These are phyloP conservation scores for Vigna radiata DNA, from an alignment of 306 rosid species.

Conservation along the genomic window DNA sequence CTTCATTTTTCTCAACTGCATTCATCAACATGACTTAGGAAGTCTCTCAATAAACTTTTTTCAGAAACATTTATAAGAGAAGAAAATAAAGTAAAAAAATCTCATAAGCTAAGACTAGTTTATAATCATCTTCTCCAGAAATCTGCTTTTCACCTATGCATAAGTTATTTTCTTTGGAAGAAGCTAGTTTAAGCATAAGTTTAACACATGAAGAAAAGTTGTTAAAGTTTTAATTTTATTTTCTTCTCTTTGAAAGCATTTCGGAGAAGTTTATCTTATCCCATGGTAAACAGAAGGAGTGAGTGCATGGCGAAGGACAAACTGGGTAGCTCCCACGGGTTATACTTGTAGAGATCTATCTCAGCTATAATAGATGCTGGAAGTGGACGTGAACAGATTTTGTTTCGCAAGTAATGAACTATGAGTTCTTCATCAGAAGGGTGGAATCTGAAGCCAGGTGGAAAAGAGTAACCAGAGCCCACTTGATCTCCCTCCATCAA, in stretches of 20 bases:
- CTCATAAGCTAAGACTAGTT: too few species aligned
- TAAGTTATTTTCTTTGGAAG: too few species aligned
- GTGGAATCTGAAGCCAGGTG: conserved; percentile 86
- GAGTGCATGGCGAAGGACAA: conserved; percentile 44
- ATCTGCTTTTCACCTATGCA: too few species aligned
- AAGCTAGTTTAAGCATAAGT: too few species aligned
- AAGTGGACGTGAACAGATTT: conserved; percentile 65
- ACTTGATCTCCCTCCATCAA: conserved; percentile 56
- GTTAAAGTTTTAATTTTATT: too few species aligned
- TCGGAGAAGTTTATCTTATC: background rate
- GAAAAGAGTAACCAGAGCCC: conserved; percentile 50
- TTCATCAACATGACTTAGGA: conserved; percentile 17
- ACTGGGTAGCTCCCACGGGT: conserved; percentile 92
- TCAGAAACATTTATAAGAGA: too few species aligned
- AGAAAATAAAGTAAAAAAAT: too few species aligned
- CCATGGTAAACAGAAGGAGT: conserved; percentile 27
- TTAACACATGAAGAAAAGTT: too few species aligned
- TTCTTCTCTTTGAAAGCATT: too few species aligned
- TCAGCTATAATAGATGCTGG: conserved; percentile 77
- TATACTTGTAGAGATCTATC: conserved; percentile 64
- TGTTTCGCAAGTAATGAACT: conserved; percentile 71
- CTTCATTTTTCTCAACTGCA: conserved; percentile 9
- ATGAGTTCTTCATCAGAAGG: conserved; percentile 92
- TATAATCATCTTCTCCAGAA: too few species aligned
- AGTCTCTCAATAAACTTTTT: background rate